Conservation (phyloP, 805 yeast genomes). For the Dipodascus geniculatus region DNA sequence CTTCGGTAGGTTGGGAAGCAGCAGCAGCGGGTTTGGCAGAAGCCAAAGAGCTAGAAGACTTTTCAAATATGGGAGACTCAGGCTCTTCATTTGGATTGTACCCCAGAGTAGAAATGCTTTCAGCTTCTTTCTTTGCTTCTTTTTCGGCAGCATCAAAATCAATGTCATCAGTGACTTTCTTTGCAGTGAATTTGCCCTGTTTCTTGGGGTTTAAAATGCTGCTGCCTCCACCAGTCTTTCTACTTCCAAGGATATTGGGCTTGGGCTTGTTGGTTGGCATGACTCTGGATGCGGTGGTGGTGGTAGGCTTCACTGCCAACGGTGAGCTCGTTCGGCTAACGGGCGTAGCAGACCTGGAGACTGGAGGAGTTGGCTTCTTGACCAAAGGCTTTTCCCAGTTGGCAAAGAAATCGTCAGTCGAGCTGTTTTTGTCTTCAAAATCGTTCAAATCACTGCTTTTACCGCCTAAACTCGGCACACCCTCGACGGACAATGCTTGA, state of each 20-base stretch:
- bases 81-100: conserved; percentile 28
- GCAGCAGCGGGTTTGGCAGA: conserved; percentile 10
- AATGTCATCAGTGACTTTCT: conserved; percentile 32
- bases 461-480: conserved; percentile 18
- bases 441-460: conserved; percentile 15
- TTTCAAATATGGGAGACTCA: conserved; percentile 4
- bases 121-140: conserved; percentile 75
- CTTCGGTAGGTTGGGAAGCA: conserved; percentile 12
- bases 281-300: conserved; percentile 11
- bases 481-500: conserved; percentile 45
- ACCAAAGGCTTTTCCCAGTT: conserved; percentile 77
- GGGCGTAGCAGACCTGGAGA: conserved; percentile 29
- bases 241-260: conserved; percentile 8
- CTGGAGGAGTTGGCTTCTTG: conserved; percentile 30
- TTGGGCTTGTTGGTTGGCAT: conserved; percentile 6
- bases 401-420: conserved; percentile 78
- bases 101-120: conserved; percentile 39
- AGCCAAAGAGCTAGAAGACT: conserved; percentile 6
- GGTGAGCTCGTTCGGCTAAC: conserved; percentile 13
- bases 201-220: conserved; percentile 22
- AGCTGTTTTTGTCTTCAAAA: conserved; percentile 8
- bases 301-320: conserved; percentile 10
- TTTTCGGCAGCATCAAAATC: conserved; percentile 60
- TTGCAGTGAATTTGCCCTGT: conserved; percentile 21
- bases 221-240: conserved; percentile 8